Evolutionary conservation across 306 rosid species (phyloP), one percentile per base, ranked within the genome.

Genomic region (Carpinus viminea): DNA sequence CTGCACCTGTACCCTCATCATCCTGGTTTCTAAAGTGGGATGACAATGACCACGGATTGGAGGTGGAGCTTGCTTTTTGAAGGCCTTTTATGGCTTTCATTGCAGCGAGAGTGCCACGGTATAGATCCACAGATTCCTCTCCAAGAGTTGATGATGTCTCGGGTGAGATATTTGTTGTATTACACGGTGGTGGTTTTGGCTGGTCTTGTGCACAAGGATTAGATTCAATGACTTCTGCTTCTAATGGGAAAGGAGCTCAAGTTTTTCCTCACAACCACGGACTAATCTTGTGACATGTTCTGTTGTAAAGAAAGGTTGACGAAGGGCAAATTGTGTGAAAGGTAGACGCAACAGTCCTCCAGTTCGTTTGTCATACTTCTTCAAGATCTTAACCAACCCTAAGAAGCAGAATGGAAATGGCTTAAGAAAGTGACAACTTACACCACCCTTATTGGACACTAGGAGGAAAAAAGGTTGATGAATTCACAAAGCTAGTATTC

Each of bases 281-380:
- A 93, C 98, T 26, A 95, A 86, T 83, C 90, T 79, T 21, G 99
- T 95, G 62, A 93, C 90, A 80, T 89, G 88, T 72, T 93, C 97
- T 12, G 93, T 95, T 7, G 97, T 89, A 78, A 89, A 95, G 82
- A 91, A 93, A 3, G 99, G 99, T 74, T 91, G 96, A 36, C 82
- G 90, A 15, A 93, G 87, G 54, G 91, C 99, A n/a, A 84, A 74
- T 73, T 93, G 99, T 1, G 93, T 90, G 83, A 91, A 95, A 69
- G 98, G 94, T 50, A 95, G 55, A 15, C 88, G 90, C 88, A 95
- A 76, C 79, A 93, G 73, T 20, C 88, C 92, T 16, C 98, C 99
- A 4, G 99, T 93, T 85, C 97, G 89, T 84, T 93, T 95, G 72
- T 95, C 99, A 50, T 91, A 93, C 88, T 95, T 95, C 89, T 95